phyloP scores from a whole-genome alignment of 2,329 filamentous ascomycete species.

The Trematosphaeria pertusa region DNA sequence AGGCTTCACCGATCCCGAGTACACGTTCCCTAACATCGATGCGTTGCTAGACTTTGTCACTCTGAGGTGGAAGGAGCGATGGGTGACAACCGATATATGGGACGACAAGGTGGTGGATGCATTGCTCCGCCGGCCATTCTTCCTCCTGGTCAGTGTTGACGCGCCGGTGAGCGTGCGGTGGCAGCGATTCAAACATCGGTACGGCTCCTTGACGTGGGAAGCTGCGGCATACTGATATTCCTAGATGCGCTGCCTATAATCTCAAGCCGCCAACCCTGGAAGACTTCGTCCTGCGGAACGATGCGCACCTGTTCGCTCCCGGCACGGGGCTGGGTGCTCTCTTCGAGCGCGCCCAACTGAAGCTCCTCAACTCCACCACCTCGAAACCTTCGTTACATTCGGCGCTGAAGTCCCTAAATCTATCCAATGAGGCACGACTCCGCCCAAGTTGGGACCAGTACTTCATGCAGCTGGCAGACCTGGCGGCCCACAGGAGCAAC shows the following conservation, averaged over 20 bases:
- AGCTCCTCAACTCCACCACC: constrained; percentile 83
- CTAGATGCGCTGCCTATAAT: constrained; percentile 57
- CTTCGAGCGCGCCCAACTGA: constrained; percentile 80
- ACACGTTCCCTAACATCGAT: constrained; percentile 60
- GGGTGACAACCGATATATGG: constrained; percentile 85
- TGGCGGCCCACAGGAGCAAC: constrained; percentile 89
- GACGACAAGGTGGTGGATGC: constrained; percentile 75
- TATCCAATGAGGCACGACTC: constrained; percentile 79
- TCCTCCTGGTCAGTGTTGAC: constrained; percentile 90
- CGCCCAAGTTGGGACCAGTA: constrained; percentile 95
- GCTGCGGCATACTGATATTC: neutral
- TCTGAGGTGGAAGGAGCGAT: constrained; percentile 79
- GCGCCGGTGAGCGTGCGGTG: constrained; percentile 86
- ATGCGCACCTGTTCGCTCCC: constrained; percentile 76
- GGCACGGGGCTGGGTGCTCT: constrained; percentile 73
- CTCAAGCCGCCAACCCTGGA: constrained; percentile 62
- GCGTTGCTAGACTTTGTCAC: constrained; percentile 86
- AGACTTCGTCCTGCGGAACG: constrained; percentile 68
- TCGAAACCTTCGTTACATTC: constrained; percentile 74
- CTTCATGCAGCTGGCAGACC: constrained; percentile 95
- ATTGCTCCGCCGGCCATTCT: constrained; percentile 83
- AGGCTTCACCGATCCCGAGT: constrained; percentile 30
- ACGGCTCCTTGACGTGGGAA: constrained; percentile 12
- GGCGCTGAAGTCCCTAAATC: constrained; percentile 75
- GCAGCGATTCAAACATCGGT: constrained; percentile 73